Conservation (phyloP, 2,329 filamentous ascomycete genomes). For the Alternaria postmessia region DNA sequence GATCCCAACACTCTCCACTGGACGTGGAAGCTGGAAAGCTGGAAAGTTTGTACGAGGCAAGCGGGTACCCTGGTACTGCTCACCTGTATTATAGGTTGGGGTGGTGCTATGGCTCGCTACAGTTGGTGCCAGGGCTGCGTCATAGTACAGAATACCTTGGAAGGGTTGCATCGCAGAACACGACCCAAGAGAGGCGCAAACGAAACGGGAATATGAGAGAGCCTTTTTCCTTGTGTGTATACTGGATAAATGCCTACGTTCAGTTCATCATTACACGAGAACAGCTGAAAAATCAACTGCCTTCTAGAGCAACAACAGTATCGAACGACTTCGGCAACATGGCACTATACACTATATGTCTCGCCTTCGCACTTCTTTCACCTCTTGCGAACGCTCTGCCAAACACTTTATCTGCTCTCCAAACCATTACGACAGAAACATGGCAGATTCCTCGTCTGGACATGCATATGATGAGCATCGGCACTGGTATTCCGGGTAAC, state of each 20-base stretch:
- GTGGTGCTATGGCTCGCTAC: background rate
- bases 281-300: background rate
- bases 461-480: conserved; percentile 39
- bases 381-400: conserved; percentile 5
- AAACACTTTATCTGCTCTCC: background rate
- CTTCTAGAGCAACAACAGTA: background rate
- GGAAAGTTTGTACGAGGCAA: background rate
- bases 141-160: background rate
- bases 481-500: conserved; percentile 32
- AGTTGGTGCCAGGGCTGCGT: background rate
- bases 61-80: background rate
- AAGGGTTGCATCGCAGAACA: background rate
- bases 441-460: conserved; percentile 33
- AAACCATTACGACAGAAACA: conserved; percentile 3
- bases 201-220: background rate
- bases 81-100: background rate
- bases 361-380: background rate
- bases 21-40: background rate
- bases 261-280: too few species aligned
- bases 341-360: background rate
- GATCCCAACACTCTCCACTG: background rate
- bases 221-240: background rate
- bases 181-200: background rate
- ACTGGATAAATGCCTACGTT: background rate
- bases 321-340: background rate